Base-by-base conservation (phyloP, 2,329 filamentous ascomycete genomes). In the Xylaria digitata region DNA sequence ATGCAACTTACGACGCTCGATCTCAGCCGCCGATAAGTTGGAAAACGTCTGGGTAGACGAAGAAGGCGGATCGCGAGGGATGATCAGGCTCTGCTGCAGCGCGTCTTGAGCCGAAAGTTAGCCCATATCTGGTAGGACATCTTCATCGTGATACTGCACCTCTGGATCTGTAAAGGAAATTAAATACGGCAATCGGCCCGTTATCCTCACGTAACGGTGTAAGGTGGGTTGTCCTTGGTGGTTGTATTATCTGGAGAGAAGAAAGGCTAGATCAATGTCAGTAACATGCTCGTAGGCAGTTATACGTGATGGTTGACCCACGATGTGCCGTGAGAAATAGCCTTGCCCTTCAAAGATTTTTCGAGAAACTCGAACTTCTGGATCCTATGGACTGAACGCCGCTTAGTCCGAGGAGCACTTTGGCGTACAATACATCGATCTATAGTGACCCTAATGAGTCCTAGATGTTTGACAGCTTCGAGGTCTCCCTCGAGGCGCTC, bases 101-200 rank as follows among this genome's bases (percentile, higher is more conserved):
- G 76, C 75, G 30, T 77, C 76, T 80, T 13, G 30, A 1, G 3
- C 5, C 3, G 17, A 23, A 37, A 34, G 52, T 49, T 9, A 59
- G 19, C 52, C 4, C 4, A 15, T 34, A 13, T 30, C 37, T 19
- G 26, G 11, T 37, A 17, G 1, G 42, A 40, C 30, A 11, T 42
- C 42, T 15, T 32, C 43, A 45, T 54, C 2, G n/a, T 42, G n/a
- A 19, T 40, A n/a, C n/a, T 50, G 11, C 63, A 74, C 74, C 77
- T 72, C 64, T 72, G 0, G 78, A 79, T 49, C 75, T 72, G 42
- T 80, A 80, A 21, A 77, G 68, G 60, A 80, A 76, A 15, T 55
- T 66, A 45, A 78, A 79, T 1, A 73, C 63, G 2, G 73, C 76
- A 13, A 78, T 68, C 1, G 76, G 73, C 0, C 59, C 55, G 1